These are phyloP conservation scores for Lactarius sp. DNA, from an alignment of 768 basidiomycete species.

Conservation along the genomic window DNA sequence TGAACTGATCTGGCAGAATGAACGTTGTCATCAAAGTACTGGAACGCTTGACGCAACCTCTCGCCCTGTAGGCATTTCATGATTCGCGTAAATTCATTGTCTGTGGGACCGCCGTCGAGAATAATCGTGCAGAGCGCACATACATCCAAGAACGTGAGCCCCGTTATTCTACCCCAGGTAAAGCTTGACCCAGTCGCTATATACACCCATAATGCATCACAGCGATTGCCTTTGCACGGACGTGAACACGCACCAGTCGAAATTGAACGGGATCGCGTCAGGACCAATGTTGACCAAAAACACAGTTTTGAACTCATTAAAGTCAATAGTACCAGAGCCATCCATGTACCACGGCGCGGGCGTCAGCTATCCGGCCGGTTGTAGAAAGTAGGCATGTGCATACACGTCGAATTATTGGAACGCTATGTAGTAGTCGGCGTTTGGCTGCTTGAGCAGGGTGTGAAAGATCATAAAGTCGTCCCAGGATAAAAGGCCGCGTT, in stretches of 20 bases:
- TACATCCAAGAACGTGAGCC: conserved; percentile 86
- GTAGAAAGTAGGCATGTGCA: conserved; percentile 5
- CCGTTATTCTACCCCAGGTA: conserved; percentile 93
- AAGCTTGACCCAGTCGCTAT: conserved; percentile 91
- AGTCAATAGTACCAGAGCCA: conserved; percentile 86
- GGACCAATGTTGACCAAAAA: conserved; percentile 74
- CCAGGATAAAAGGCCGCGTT: conserved; percentile 79
- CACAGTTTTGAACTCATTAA: conserved; percentile 92
- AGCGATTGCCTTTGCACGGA: neutral
- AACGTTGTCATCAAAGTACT: conserved; percentile 83
- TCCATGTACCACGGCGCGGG: conserved; percentile 37
- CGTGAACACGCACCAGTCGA: conserved; percentile 63
- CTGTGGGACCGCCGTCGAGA: conserved; percentile 36
- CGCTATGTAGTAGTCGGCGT: conserved; percentile 96
- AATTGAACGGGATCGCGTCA: conserved; percentile 89
- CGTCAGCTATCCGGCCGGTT: neutral
- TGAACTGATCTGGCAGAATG: conserved; percentile 90
- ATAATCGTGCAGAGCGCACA: conserved; percentile 29
- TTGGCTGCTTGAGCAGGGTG: conserved; percentile 89
- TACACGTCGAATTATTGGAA: conserved; percentile 95
- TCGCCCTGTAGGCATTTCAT: conserved; percentile 99
- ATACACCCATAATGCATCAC: neutral
- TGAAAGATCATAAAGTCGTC: conserved; percentile 97
- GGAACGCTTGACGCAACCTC: conserved; percentile 93
- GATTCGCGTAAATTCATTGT: conserved; percentile 95